phyloP scores from a whole-genome alignment of 345 rosid species.

The Carallia pectinifolia region DNA sequence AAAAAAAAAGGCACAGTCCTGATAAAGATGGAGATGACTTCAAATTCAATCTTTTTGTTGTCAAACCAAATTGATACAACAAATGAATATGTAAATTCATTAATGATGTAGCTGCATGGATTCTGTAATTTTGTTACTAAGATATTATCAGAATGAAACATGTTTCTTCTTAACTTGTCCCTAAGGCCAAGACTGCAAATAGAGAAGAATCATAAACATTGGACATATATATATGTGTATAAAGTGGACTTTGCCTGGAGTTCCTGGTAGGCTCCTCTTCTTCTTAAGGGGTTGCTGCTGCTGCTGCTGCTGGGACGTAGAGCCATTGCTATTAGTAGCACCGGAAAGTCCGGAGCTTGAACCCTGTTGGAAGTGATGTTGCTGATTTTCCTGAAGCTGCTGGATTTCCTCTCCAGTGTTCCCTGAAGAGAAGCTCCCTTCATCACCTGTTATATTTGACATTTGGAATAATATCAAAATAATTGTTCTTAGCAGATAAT shows the following conservation, averaged over 20 bases:
- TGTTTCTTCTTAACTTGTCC: too few relatives aligned
- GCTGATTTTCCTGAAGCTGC: constrained; percentile 34
- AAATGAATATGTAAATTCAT: too few relatives aligned
- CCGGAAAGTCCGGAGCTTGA: constrained; percentile 18
- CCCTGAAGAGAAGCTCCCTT: constrained; percentile 70
- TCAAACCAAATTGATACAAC: not conserved
- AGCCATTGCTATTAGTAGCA: constrained; percentile 33
- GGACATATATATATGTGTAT: not conserved
- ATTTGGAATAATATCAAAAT: constrained; percentile 21
- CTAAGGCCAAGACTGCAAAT: too few relatives aligned
- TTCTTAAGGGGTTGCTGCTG: constrained; percentile 51
- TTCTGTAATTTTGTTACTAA: too few relatives aligned
- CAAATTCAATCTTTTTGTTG: not conserved
- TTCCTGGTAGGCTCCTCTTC: constrained; percentile 72
- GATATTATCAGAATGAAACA: too few relatives aligned
- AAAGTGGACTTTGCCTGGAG: constrained; percentile 51
- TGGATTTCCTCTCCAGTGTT: constrained; percentile 52
- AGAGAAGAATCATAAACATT: too few relatives aligned
- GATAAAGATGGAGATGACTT: constrained; percentile 3
- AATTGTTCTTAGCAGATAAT: not conserved
- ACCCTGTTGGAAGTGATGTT: constrained; percentile 19
- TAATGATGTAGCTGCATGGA: too few relatives aligned
- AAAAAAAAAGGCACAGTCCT: not conserved
- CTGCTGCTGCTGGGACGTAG: constrained; percentile 32
- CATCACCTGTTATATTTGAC: constrained; percentile 64